Evolutionary conservation across 352 stramenopile genomes (phyloP), one percentile per base, ranked within the genome.

Genomic region (Aphanomyces astaci): DNA sequence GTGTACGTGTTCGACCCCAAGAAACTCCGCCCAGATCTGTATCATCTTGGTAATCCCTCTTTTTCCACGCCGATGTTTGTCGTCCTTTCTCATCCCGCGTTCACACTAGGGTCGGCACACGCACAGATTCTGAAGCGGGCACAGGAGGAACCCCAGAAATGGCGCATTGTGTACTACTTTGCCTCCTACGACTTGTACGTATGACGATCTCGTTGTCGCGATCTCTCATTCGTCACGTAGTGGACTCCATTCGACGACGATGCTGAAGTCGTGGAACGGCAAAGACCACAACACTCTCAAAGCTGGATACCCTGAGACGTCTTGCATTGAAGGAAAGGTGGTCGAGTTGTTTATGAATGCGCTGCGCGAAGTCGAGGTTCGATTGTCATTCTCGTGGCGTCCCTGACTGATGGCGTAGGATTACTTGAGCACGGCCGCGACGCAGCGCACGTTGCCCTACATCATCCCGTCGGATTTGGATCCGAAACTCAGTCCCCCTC

Each of bases 381-480:
- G 22, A n/a, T n/a, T 25, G 19, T 25, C n/a, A 59, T 39, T 51
- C 0, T 25, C 31, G 7, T 43, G 27, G 22, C 60, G 59, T 25
- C 19, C 13, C 45, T 25, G 4, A 19, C 25, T 63, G 27, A 3
- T 46, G 32, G 22, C 15, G 19, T 64, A 94, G 72, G 86, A 94
- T 45, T 94, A 81, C 66, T 59, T 94, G 7, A 81, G 81, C 2
- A 81, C 86, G 62, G 79, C 84, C 0, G 80, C 90, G 51, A 84
- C 90, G 56, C 84, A 88, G 22, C 79, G 86, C 11, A 36, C 92
- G 33, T 81, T 85, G 32, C 81, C 79, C 62, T 74, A 82, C 66
- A 90, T 94, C 78, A 83, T 92, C 33, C 86, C 86, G 32, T 94
- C 86, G 13, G 86, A 94, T 64, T 59, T 94, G 55, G 84, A 94